These are phyloP conservation scores for Cladosporium sphaerospermum DNA, from an alignment of 2,329 filamentous ascomycete genomes.

Conservation along the genomic window DNA sequence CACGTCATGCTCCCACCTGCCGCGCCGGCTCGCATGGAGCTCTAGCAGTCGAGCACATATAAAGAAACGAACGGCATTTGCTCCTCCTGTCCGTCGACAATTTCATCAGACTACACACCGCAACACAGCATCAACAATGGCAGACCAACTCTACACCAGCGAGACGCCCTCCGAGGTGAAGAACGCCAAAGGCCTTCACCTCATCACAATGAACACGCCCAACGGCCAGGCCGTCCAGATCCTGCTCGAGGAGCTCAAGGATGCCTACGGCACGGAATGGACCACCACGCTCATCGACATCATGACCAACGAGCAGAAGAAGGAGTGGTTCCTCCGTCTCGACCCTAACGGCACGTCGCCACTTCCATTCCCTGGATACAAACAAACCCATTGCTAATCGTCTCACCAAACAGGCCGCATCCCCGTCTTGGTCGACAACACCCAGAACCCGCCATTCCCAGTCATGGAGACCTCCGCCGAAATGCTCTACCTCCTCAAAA, in stretches of 20 bases:
- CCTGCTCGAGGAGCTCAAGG: slow-evolving; percentile 49
- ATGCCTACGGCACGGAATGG: slow-evolving; percentile 43
- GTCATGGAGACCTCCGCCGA: slow-evolving; percentile 50
- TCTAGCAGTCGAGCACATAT: neutral
- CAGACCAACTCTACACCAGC: slow-evolving; percentile 8
- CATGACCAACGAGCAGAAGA: slow-evolving; percentile 50
- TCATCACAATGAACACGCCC: slow-evolving; percentile 47
- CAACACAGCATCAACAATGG: slow-evolving; percentile 1
- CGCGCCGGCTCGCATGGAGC: neutral
- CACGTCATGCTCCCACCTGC: slow-evolving; percentile 7
- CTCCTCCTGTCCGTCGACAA: neutral
- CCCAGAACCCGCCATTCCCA: slow-evolving; percentile 43
- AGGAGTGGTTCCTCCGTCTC: slow-evolving; percentile 48
- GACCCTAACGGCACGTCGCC: slow-evolving; percentile 28
- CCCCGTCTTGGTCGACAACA: slow-evolving; percentile 47
- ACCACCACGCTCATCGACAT: slow-evolving; percentile 46
- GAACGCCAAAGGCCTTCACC: slow-evolving; percentile 46
- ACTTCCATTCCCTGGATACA: slow-evolving; percentile 10
- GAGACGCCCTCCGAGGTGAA: slow-evolving; percentile 32
- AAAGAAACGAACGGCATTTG: neutral
- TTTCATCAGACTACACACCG: neutral
- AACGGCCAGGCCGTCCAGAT: slow-evolving; percentile 50
- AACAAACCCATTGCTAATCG: neutral
- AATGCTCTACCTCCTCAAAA: slow-evolving; percentile 43
- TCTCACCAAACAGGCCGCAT: slow-evolving; percentile 34